phyloP scores from a whole-genome alignment of 176 grass and related monocot species.

The Musa schizocarpa region DNA sequence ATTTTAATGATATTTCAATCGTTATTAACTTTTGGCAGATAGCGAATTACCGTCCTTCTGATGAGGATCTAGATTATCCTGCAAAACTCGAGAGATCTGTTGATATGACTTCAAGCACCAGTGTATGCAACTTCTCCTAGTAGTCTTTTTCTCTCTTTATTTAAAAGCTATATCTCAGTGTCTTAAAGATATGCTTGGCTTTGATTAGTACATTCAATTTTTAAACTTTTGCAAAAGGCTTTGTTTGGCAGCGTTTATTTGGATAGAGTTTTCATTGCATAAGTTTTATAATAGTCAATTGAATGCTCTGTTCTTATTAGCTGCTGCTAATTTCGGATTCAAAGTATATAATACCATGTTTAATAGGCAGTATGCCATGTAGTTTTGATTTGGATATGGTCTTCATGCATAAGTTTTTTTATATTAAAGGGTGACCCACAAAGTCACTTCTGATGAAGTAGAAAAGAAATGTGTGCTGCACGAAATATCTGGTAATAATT shows the following conservation, averaged over 20 bases:
- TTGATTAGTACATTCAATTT: too few species aligned
- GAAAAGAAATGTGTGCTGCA: neutral
- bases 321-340: neutral
- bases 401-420: neutral
- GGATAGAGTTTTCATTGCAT: neutral
- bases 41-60: slow-evolving; percentile 79
- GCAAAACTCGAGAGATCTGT: slow-evolving; percentile 63
- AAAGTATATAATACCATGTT: too few species aligned
- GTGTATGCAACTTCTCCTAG: slow-evolving; percentile 42
- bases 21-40: slow-evolving; percentile 41
- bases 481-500: neutral
- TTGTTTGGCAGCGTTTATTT: neutral
- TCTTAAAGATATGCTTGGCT: neutral
- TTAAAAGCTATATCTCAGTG: neutral
- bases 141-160: neutral
- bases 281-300: neutral
- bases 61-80: slow-evolving; percentile 91
- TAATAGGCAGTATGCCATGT: neutral
- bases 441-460: neutral
- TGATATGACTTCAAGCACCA: slow-evolving; percentile 48
- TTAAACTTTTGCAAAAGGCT: neutral
- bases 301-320: neutral
- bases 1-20: neutral
- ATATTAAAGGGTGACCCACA: neutral
- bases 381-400: neutral